Evolutionary conservation across 352 stramenopile species (phyloP), one percentile per base, ranked within the genome.

Genomic region (Phytopythium delawarense): DNA sequence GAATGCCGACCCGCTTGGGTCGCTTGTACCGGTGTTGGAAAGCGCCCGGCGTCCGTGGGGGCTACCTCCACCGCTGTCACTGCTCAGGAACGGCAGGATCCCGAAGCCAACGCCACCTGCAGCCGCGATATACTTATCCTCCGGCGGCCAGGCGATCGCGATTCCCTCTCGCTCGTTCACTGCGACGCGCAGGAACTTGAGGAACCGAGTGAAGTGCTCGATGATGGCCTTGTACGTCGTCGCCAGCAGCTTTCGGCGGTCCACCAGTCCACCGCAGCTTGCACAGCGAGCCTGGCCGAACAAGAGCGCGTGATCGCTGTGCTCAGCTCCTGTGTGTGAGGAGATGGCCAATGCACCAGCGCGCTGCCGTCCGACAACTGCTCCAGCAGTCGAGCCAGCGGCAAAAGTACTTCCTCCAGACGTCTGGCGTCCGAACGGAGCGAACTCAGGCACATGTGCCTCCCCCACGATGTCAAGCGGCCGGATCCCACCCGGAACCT

Each of bases 211-310:
- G 66, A 98, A 99, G 68, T 99, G 96, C 55, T 91, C 79, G 28
- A 99, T 83, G 5, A 99, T 84, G 13, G 90, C 96, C 68, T 98
- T 98, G 78, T 98, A 99, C 13, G 78, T 87, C 16, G 97, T 92
- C 32, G 78, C 66, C 39, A 98, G 78, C 59, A 97, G 85, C 32
- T 81, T 75, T 18, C 78, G 67, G 32, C 89, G 74, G 46, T 83
- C 78, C n/a, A 87, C 73, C 13, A 84, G 69, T 37, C 71, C 69
- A 2, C 77, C 87, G 55, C 96, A 98, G 53, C 88, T 98, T 39
- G 83, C 80, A 67, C 96, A 98, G 15, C 76, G 71, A 40, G 75
- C 74, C 30, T 79, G 71, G 18, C 65, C 65, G 25, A 62, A 62
- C 23, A 61, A n/a, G 1, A 61, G 56, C 30, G 28, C 16, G 28